A percentile compares a stretch with the other conserved stretches of the same genome.
Evolutionary conservation across 139 green algal species (phyloP).

Genomic region (Yamagishiella unicocca): DNA sequence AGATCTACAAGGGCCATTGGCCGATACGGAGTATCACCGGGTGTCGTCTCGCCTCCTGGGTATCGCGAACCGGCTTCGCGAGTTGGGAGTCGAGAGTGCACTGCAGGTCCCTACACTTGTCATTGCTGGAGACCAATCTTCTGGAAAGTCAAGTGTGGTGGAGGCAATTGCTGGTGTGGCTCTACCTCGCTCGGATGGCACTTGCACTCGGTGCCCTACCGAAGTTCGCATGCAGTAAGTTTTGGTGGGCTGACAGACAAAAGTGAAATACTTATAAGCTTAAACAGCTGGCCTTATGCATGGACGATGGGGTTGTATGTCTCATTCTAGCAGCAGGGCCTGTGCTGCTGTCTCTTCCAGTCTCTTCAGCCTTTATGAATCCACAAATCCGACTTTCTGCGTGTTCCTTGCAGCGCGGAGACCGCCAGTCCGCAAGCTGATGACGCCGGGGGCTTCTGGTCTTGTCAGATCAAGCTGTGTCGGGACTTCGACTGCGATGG

Average conservation of each 20-base stretch:
- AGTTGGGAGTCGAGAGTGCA: neutral
- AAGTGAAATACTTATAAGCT: neutral
- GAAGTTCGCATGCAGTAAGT: constrained; percentile 49
- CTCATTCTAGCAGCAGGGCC: neutral
- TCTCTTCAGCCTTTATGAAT: neutral
- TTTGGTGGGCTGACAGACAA: neutral
- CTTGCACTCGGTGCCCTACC: constrained; percentile 65
- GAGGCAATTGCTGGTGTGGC: constrained; percentile 54
- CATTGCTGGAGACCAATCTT: constrained; percentile 56
- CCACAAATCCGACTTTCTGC: neutral
- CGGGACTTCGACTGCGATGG: neutral
- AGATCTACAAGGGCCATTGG: too few species aligned
- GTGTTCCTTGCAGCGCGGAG: neutral
- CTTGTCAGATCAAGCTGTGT: neutral
- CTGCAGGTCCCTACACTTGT: constrained; percentile 12
- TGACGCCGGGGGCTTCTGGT: neutral
- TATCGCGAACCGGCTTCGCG: neutral
- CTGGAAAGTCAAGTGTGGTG: constrained; percentile 51
- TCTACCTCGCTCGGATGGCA: constrained; percentile 55
- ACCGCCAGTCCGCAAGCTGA: neutral
- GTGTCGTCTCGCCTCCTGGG: neutral
- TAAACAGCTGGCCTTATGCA: too few species aligned
- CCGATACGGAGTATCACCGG: too few species aligned
- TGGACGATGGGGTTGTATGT: neutral
- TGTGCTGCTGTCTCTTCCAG: neutral